Conservation (phyloP, 805 yeast species). For the Candida cerambycidarum region DNA sequence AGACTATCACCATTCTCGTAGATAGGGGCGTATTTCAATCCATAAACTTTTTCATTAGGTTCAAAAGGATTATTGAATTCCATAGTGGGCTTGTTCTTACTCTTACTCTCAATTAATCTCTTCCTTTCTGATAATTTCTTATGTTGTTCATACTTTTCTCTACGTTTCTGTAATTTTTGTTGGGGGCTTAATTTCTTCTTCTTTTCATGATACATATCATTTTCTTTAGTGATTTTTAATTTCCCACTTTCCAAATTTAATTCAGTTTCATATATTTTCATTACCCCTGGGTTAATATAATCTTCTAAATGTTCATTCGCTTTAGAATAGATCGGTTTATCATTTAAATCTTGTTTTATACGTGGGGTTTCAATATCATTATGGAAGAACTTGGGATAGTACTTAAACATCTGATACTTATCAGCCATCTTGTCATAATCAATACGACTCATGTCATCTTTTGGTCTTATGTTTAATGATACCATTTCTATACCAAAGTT, state of each 20-base stretch:
- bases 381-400: slow-evolving; percentile 39
- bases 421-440: slow-evolving; percentile 38
- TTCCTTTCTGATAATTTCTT: slow-evolving; percentile 8
- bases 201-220: slow-evolving; percentile 5
- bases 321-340: slow-evolving; percentile 41
- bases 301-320: slow-evolving; percentile 33
- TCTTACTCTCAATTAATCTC: slow-evolving; percentile 11
- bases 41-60: slow-evolving; percentile 7
- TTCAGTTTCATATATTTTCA: slow-evolving; percentile 19
- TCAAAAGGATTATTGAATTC: slow-evolving; percentile 15
- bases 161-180: slow-evolving; percentile 2
- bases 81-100: slow-evolving; percentile 7
- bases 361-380: slow-evolving; percentile 38
- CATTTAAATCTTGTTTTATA: slow-evolving; percentile 30
- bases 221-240: slow-evolving; percentile 11
- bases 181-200: slow-evolving; percentile 4
- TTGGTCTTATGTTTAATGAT: slow-evolving; percentile 9
- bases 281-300: slow-evolving; percentile 17
- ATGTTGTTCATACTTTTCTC: slow-evolving; percentile 7
- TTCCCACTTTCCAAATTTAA: slow-evolving; percentile 15
- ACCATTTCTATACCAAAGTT: slow-evolving; percentile 8
- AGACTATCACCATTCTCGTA: background rate
- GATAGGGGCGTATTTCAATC: background rate
- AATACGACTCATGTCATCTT: slow-evolving; percentile 24
- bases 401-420: slow-evolving; percentile 35